A percentile compares a stretch with the other conserved stretches of the same genome.
phyloP scores from a whole-genome alignment of 495 filamentous ascomycete species.

The Hypomontagnella submonticulosa region DNA sequence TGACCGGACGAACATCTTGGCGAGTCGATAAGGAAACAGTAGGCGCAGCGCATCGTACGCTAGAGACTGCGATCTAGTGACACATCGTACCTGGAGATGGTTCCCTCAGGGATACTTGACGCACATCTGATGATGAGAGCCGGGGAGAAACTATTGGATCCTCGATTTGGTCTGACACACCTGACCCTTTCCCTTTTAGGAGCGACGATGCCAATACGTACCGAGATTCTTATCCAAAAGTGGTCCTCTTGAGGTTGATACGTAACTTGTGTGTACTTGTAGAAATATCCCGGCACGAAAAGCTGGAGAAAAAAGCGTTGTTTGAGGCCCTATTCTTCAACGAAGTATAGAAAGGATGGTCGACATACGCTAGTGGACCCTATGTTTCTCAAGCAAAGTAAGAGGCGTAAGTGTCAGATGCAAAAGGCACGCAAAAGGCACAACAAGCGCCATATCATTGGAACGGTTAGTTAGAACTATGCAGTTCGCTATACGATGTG shows the following conservation, averaged over 20 bases:
- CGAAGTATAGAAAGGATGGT: constrained; percentile 31
- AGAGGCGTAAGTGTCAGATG: constrained; percentile 44
- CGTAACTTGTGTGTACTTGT: constrained; percentile 19
- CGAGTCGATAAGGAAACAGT: constrained; percentile 45
- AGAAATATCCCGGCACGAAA: constrained; percentile 25
- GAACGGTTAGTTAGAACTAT: constrained; percentile 26
- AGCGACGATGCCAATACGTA: constrained; percentile 41
- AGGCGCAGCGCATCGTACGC: constrained; percentile 42
- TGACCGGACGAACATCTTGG: constrained; percentile 44
- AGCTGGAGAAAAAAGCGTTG: constrained; percentile 18
- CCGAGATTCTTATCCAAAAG: constrained; percentile 23
- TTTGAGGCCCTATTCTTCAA: constrained; percentile 25
- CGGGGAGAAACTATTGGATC: constrained; percentile 41
- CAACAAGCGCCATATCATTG: constrained; percentile 34
- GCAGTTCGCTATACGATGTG: constrained; percentile 31
- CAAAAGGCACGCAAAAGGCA: constrained; percentile 40
- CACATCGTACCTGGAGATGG: constrained; percentile 43
- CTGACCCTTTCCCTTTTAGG: constrained; percentile 44
- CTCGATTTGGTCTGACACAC: constrained; percentile 45
- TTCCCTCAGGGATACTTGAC: constrained; percentile 46
- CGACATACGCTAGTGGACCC: constrained; percentile 39
- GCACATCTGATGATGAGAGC: constrained; percentile 44
- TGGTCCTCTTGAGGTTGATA: constrained; percentile 19
- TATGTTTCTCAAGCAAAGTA: constrained; percentile 33
- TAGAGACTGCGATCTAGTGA: constrained; percentile 45